A percentile compares a stretch with the other conserved stretches of the same genome.
These are phyloP conservation scores for Mucor ambiguus DNA, from an alignment of 371 early-diverging fungal genomes.

Conservation along the genomic window DNA sequence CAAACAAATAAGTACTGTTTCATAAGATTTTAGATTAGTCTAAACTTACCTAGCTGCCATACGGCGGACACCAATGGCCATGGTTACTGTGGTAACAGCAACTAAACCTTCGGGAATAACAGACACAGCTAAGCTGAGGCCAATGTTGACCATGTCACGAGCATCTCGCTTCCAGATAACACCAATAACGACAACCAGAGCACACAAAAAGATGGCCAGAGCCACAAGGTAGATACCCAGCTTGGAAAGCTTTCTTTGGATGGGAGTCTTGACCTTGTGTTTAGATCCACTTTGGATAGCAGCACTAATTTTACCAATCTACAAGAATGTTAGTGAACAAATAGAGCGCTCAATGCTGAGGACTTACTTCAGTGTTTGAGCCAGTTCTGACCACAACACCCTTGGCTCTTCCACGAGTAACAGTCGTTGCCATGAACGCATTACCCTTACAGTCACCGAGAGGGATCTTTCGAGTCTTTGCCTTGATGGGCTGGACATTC, in stretches of 20 bases:
- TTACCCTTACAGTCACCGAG: slow-evolving; percentile 76
- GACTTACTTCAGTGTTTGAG: slow-evolving; percentile 64
- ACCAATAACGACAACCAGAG: slow-evolving; percentile 82
- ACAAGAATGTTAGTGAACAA: neutral
- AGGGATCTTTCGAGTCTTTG: slow-evolving; percentile 58
- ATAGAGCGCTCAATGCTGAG: neutral
- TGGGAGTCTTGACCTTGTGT: slow-evolving; percentile 70
- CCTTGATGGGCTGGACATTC: slow-evolving; percentile 47
- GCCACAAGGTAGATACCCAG: slow-evolving; percentile 75
- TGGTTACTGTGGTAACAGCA: slow-evolving; percentile 90
- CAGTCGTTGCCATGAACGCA: slow-evolving; percentile 74
- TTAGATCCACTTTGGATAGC: slow-evolving; percentile 78
- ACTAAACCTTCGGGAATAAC: slow-evolving; percentile 97
- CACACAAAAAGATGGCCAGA: slow-evolving; percentile 80
- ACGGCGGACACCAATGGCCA: slow-evolving; percentile 90
- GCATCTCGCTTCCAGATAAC: slow-evolving; percentile 66
- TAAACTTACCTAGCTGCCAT: slow-evolving; percentile 81
- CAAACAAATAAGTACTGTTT: neutral
- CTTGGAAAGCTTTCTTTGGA: slow-evolving; percentile 72
- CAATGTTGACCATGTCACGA: slow-evolving; percentile 46
- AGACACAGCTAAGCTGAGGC: slow-evolving; percentile 77
- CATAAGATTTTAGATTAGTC: neutral
- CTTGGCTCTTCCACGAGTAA: slow-evolving; percentile 69
- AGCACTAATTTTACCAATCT: slow-evolving; percentile 89
- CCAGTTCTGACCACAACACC: slow-evolving; percentile 84